phyloP scores from a whole-genome alignment of 2,329 filamentous ascomycete genomes.

The Rachicladosporium sp. region DNA sequence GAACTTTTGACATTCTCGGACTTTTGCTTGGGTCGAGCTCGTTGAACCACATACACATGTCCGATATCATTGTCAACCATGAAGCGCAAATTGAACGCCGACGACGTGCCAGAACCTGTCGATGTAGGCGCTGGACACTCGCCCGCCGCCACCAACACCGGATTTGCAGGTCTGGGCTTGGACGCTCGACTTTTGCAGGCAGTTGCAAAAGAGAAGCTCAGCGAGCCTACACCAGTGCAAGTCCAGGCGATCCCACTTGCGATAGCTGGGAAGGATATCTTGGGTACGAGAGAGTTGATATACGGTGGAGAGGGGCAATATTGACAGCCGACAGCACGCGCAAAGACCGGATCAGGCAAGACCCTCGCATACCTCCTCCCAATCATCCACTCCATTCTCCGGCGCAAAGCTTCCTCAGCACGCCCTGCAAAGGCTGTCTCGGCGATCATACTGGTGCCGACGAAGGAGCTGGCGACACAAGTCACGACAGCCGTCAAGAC shows the following conservation, averaged over 20 bases:
- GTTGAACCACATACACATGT: too few species aligned
- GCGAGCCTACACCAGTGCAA: conserved; percentile 80
- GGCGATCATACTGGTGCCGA: conserved; percentile 84
- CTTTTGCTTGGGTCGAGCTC: too few species aligned
- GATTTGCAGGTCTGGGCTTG: conserved; percentile 67
- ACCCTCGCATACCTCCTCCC: conserved; percentile 89
- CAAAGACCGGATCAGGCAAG: conserved; percentile 92
- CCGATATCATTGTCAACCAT: conserved; percentile 5
- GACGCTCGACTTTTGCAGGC: conserved; percentile 79
- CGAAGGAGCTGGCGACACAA: conserved; percentile 86
- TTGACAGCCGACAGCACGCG: conserved; percentile 48
- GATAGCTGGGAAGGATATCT: conserved; percentile 74
- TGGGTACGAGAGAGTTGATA: conserved; percentile 35
- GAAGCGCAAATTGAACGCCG: conserved; percentile 40
- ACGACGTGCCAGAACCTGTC: conserved; percentile 31
- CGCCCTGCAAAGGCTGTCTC: conserved; percentile 43
- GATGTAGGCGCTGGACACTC: neutral
- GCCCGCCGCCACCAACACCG: conserved; percentile 17
- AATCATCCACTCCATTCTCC: conserved; percentile 71
- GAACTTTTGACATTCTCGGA: too few species aligned
- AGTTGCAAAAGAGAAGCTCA: conserved; percentile 71
- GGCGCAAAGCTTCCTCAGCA: conserved; percentile 52
- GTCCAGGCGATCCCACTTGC: conserved; percentile 76
- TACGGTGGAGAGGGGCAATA: neutral
- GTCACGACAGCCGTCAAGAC: conserved; percentile 66